Evolutionary conservation across 2,329 filamentous ascomycete genomes (phyloP).

Genomic region (Diaporthe citrichinensis): DNA sequence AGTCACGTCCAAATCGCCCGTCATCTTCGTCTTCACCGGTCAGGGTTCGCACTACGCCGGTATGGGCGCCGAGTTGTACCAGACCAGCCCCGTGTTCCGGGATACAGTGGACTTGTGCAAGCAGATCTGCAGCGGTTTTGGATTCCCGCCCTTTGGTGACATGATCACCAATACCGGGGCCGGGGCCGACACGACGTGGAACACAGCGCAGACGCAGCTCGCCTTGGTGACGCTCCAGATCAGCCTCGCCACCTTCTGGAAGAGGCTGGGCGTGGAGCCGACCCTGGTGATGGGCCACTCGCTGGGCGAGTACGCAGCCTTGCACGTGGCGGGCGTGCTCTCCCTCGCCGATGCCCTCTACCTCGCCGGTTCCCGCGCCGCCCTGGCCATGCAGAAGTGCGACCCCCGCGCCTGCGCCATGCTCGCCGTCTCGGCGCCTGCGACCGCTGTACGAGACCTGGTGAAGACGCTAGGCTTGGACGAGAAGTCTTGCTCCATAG

Average conservation of each 20-base stretch:
- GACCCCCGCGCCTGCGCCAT: constrained; percentile 72
- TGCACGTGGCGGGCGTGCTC: constrained; percentile 75
- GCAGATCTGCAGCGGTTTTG: constrained; percentile 58
- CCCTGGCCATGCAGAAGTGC: constrained; percentile 72
- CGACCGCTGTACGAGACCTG: constrained; percentile 58
- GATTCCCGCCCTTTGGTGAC: constrained; percentile 65
- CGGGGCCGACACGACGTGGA: constrained; percentile 54
- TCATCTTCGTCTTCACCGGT: constrained; percentile 63
- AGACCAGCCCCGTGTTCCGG: constrained; percentile 57
- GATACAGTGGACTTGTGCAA: constrained; percentile 68
- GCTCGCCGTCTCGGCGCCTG: constrained; percentile 57
- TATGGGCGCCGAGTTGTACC: constrained; percentile 59
- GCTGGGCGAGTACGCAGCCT: constrained; percentile 78
- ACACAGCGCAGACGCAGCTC: constrained; percentile 62
- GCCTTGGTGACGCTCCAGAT: constrained; percentile 63
- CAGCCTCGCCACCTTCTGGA: constrained; percentile 64
- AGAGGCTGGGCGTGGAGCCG: constrained; percentile 62
- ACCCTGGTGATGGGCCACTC: constrained; percentile 67
- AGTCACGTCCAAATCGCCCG: constrained; percentile 44
- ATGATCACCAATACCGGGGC: constrained; percentile 57
- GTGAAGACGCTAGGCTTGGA: constrained; percentile 54
- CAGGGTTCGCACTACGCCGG: constrained; percentile 63
- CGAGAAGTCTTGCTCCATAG: constrained; percentile 58
- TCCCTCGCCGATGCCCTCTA: constrained; percentile 76
- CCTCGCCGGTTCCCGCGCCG: constrained; percentile 74